These are phyloP conservation scores for Trifolium dubium DNA, from an alignment of 306 rosid species.

Conservation along the genomic window DNA sequence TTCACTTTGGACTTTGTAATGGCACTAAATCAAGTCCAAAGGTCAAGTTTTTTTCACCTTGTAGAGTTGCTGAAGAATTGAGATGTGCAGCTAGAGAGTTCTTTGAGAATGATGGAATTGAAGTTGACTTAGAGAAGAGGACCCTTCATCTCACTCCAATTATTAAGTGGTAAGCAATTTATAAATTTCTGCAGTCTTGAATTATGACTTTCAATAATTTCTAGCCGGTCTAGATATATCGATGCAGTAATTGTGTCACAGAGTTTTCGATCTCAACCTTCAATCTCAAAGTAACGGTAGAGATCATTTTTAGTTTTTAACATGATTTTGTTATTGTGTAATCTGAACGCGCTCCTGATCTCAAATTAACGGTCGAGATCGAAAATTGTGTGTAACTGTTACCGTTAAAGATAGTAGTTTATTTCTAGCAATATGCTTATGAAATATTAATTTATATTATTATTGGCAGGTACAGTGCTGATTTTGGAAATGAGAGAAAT, in stretches of 20 bases:
- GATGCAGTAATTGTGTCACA: too few relatives aligned
- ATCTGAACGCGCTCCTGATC: too few relatives aligned
- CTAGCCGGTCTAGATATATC: background rate
- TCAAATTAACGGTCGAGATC: too few relatives aligned
- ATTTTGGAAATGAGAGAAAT: conserved; percentile 75
- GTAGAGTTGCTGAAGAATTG: conserved; percentile 68
- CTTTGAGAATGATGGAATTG: conserved; percentile 68
- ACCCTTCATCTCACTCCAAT: conserved; percentile 67
- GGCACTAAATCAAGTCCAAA: conserved; percentile 81
- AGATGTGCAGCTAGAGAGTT: conserved; percentile 85
- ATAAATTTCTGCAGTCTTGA: background rate
- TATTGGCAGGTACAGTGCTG: conserved; percentile 65
- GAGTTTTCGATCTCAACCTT: too few relatives aligned
- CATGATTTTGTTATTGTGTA: too few relatives aligned
- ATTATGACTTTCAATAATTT: conserved; percentile 19
- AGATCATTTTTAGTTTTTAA: too few relatives aligned
- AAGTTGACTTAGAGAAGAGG: conserved; percentile 85
- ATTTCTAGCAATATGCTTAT: conserved; percentile 28
- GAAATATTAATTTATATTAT: background rate
- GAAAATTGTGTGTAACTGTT: too few relatives aligned
- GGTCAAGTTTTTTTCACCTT: conserved; percentile 70
- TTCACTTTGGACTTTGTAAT: conserved; percentile 80
- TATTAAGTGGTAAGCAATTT: conserved; percentile 67
- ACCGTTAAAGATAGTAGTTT: too few relatives aligned
- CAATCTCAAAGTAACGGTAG: too few relatives aligned